Percentiles rank a stretch among this genome's conserved stretches.
Conservation (phyloP, 2,329 filamentous ascomycete species). For the Penicillium sp. region DNA sequence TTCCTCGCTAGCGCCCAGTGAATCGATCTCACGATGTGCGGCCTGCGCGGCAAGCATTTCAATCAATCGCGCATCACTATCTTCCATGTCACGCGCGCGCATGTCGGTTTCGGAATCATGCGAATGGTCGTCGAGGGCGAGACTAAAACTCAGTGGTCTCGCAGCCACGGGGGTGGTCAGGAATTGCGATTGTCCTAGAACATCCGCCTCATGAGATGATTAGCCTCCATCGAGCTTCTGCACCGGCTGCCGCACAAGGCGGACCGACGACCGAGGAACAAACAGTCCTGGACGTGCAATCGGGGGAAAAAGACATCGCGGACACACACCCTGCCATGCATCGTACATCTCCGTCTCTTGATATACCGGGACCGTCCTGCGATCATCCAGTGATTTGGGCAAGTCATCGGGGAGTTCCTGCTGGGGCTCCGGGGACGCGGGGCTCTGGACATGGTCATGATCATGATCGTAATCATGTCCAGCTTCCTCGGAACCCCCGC, state of each 20-base stretch:
- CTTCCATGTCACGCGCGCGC: slow-evolving; percentile 45
- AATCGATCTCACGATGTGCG: slow-evolving; percentile 66
- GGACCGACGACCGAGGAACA: background rate
- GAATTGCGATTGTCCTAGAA: slow-evolving; percentile 85
- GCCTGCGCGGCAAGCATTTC: slow-evolving; percentile 95
- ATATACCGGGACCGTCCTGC: slow-evolving; percentile 61
- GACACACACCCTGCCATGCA: slow-evolving; percentile 80
- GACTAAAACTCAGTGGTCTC: slow-evolving; percentile 77
- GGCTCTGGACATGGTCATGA: slow-evolving; percentile 18
- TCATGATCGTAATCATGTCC: slow-evolving; percentile 4
- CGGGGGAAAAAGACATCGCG: background rate
- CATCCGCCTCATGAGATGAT: background rate
- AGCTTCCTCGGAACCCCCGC: slow-evolving; percentile 27
- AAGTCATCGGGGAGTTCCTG: slow-evolving; percentile 69
- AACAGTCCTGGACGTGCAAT: background rate
- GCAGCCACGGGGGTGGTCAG: slow-evolving; percentile 78
- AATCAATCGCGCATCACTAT: slow-evolving; percentile 83
- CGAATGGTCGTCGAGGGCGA: slow-evolving; percentile 71
- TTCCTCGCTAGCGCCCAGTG: slow-evolving; percentile 71
- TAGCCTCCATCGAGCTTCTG: slow-evolving; percentile 1
- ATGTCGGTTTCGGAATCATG: slow-evolving; percentile 57
- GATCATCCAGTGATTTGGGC: slow-evolving; percentile 85
- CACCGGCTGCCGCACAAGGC: too few species aligned
- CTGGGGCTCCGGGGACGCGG: slow-evolving; percentile 17
- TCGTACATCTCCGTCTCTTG: slow-evolving; percentile 97